Conservation (phyloP, 306 rosid species). For the Trifolium repens region DNA sequence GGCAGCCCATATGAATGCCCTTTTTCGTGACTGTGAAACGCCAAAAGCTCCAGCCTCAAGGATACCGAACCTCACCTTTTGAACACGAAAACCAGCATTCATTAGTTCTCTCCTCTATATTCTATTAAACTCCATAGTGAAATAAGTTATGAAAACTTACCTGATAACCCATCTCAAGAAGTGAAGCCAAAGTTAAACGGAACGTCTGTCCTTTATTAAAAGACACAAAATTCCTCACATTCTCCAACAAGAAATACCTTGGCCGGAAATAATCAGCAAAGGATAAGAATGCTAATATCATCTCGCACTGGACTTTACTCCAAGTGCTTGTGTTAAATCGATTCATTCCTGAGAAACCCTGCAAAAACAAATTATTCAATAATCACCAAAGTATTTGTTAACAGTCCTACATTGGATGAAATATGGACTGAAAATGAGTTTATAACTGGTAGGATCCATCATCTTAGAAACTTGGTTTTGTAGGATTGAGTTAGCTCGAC, state of each 20-base stretch:
- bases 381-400: background rate
- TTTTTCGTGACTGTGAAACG: conserved; percentile 92
- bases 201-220: conserved; percentile 95
- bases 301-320: conserved; percentile 99
- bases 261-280: conserved; percentile 98
- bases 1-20: conserved; percentile 99
- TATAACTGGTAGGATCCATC: background rate
- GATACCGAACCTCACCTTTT: conserved; percentile 95
- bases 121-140: conserved; percentile 20
- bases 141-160: conserved; percentile 46
- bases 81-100: conserved; percentile 34
- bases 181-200: conserved; percentile 85
- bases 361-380: conserved; percentile 34
- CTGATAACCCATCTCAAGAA: conserved; percentile 99
- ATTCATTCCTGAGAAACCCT: conserved; percentile 99
- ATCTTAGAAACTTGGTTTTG: background rate
- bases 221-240: conserved; percentile 92
- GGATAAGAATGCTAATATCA: conserved; percentile 94
- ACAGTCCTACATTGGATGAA: background rate
- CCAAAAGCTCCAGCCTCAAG: conserved; percentile 98
- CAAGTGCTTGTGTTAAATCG: conserved; percentile 88
- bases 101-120: conserved; percentile 18
- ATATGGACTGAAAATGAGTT: background rate
- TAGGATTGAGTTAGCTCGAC: background rate
- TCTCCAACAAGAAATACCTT: conserved; percentile 89